Percentiles rank a stretch among this genome's conserved stretches.
phyloP scores from a whole-genome alignment of 257 asterid species.

The Mentha longifolia region DNA sequence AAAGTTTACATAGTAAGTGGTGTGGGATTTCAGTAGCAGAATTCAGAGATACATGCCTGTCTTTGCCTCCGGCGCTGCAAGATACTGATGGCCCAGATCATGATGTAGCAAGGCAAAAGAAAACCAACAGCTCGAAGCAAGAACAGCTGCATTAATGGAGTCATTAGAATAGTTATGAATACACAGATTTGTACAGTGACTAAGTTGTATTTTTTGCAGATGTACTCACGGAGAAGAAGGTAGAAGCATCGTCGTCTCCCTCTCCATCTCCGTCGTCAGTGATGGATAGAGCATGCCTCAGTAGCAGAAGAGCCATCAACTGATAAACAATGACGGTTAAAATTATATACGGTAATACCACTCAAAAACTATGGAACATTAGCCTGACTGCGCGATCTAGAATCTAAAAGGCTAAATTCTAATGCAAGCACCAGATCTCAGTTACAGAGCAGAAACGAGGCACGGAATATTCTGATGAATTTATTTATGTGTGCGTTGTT shows the following conservation, averaged over 20 bases:
- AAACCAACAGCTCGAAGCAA: constrained; percentile 89
- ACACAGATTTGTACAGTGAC: not conserved
- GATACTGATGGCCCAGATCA: constrained; percentile 92
- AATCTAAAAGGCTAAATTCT: no score
- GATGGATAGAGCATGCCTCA: constrained; percentile 82
- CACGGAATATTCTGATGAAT: no score
- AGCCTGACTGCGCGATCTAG: no score
- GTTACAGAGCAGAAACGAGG: no score
- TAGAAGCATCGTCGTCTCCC: constrained; percentile 65
- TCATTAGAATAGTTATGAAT: not conserved
- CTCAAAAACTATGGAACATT: not conserved
- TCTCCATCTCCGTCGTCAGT: constrained; percentile 60
- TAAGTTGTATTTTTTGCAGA: not conserved
- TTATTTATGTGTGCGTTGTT: no score
- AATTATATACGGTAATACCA: not conserved
- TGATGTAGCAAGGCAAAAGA: constrained; percentile 94
- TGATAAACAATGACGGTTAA: constrained; percentile 40
- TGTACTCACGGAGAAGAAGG: constrained; percentile 82
- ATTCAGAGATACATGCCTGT: constrained; percentile 50
- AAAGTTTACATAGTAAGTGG: not conserved
- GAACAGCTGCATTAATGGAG: constrained; percentile 64
- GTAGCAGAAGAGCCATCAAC: constrained; percentile 92
- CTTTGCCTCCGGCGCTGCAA: constrained; percentile 90
- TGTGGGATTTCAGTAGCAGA: no score
- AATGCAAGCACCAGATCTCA: no score